Evolutionary conservation across 768 basidiomycete species (phyloP).

Genomic region (Boletus bicolor): DNA sequence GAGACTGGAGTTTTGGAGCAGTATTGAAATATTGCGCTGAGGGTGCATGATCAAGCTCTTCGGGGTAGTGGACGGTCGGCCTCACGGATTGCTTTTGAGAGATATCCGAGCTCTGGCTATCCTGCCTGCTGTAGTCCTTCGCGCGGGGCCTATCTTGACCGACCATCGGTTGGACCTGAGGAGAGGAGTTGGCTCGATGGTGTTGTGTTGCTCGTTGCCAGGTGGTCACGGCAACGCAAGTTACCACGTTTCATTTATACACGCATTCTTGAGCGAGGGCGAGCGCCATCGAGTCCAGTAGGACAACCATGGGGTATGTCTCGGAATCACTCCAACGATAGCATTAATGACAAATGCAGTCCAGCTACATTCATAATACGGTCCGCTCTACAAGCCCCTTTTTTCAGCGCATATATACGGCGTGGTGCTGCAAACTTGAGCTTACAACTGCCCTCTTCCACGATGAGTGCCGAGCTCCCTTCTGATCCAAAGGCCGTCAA

Average conservation of each 20-base stretch:
- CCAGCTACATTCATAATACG: neutral
- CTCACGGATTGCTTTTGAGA: conserved; percentile 21
- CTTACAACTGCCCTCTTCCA: neutral
- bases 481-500: conserved; percentile 31
- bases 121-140: conserved; percentile 3
- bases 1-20: conserved; percentile 35
- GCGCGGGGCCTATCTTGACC: conserved; percentile 12
- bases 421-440: neutral
- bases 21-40: conserved; percentile 22
- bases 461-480: conserved; percentile 24
- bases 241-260: neutral
- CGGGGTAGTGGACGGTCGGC: conserved; percentile 54
- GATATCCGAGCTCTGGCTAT: conserved; percentile 13
- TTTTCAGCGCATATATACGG: neutral
- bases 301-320: neutral
- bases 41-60: conserved; percentile 34
- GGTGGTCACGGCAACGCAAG: neutral
- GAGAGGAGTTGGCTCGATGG: conserved; percentile 22
- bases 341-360: conserved; percentile 4
- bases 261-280: no score
- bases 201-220: conserved; percentile 17
- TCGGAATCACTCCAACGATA: neutral
- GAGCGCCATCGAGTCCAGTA: neutral
- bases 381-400: conserved; percentile 8
- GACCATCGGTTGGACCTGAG: conserved; percentile 17